Base-by-base conservation (phyloP, 106 monocot species). In the Alisma plantagoaquatica region DNA sequence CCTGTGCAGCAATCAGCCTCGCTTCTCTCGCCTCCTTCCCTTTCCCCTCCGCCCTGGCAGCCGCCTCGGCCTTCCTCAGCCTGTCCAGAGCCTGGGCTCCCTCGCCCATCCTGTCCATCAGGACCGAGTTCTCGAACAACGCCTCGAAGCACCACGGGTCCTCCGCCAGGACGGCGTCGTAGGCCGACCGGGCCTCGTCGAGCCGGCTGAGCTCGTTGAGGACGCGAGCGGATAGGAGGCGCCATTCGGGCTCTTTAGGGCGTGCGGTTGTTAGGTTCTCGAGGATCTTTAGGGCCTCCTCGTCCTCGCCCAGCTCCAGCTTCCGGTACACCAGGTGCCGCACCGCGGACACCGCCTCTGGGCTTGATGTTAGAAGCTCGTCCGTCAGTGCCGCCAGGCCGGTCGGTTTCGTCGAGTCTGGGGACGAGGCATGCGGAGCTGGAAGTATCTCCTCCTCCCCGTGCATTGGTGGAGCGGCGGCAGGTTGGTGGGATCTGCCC, bases 101-200 rank as follows among this genome's bases (percentile, higher is more conserved):
- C 42, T 91, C 81, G 3, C 80, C 80, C 27, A 61, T 61, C 3
- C 72, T 53, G 65, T 85, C 70, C 85, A 85, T 81, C 31, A 91
- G 69, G 9, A 85, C 74, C 0, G 81, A 80, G 56, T 62, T 72
- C 69, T 91, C 74, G 66, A 78, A 75, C 10, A 91, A 65, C 10
- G 81, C 91, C 46, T 85, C 78, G 33, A 78, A 75, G 20, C 72
- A 85, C 33, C 84, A 64, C 11, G 85, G 85, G 35, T 91, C 73
- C 35, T 24, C 23, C 23, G 68, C 63, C n/a, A 91, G 74, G 53
- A 85, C 66, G 50, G 84, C 85, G 42, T 81, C 85, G 41, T 77
- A 53, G 19, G 72, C 32, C 27, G 49, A 33, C 21, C 77, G 74
- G 17, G 91, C 51, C 28, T 71, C 68, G 7, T 43, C 29, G 21